phyloP scores from a whole-genome alignment of 1,139 yeast species.

The Kodamaea suecica region DNA sequence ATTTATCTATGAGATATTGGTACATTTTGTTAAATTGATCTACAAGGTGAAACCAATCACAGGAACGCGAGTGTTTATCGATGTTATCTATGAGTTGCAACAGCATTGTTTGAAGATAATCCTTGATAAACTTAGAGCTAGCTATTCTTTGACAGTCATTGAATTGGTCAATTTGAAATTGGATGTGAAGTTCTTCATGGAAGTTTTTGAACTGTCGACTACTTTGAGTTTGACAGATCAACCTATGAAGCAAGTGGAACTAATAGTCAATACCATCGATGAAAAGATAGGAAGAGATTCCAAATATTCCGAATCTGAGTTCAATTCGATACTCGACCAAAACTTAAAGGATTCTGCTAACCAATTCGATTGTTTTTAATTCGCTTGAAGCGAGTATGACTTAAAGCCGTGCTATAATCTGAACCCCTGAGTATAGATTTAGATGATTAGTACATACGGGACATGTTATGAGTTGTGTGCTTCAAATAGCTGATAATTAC shows the following conservation, averaged over 20 bases:
- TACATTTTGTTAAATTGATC: conserved; percentile 43
- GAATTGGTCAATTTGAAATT: conserved; percentile 30
- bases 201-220: conserved; percentile 39
- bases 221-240: conserved; percentile 36
- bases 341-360: conserved; percentile 32
- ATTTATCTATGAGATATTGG: conserved; percentile 37
- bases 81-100: conserved; percentile 41
- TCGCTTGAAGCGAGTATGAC: no score
- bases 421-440: no score
- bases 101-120: conserved; percentile 33
- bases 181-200: conserved; percentile 40
- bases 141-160: conserved; percentile 17
- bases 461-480: no score
- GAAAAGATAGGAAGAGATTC: conserved; percentile 22
- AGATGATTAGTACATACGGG: no score
- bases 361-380: conserved; percentile 28
- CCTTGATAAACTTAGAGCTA: conserved; percentile 29
- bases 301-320: conserved; percentile 23
- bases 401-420: no score
- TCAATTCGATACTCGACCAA: conserved; percentile 28
- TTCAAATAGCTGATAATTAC: no score
- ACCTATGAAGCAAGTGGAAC: conserved; percentile 34
- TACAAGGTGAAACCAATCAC: conserved; percentile 44
- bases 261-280: conserved; percentile 31
- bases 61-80: conserved; percentile 34